Base-by-base conservation (phyloP, 2,329 filamentous ascomycete species). In the Aspergillus tamarii region DNA sequence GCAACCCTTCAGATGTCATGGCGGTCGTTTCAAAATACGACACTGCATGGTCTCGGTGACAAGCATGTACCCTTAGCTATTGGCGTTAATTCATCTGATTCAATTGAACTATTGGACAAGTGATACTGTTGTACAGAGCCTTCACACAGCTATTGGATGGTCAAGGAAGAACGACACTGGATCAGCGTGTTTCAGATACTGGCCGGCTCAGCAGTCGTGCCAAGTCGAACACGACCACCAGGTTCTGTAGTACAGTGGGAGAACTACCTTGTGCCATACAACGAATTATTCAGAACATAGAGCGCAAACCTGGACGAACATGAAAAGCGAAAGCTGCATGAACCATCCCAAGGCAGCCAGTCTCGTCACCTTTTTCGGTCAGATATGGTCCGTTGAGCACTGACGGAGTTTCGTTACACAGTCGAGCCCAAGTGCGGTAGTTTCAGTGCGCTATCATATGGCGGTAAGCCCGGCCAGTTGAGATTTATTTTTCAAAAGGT, bases 41-140 rank as follows among this genome's bases (percentile, higher is more conserved):
- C 63, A 65, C 63, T 64, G 59, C 64, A 66, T 67, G 60, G 64
- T 67, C 59, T 67, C 69, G 66, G 67, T 62, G 69, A 69, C 60
- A 62, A 62, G 65, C 67, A 69, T 69, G 63, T 67, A 55, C 32
- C 39, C 52, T 39, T 55, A 67, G 65, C 65, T 69, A 69, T 64
- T 69, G 65, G 65, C 65, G 64, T 67, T 66, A 50, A 64, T 61
- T 39, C 45, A 58, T 63, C 63, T 61, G 60, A 59, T 57, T 60
- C 58, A 63, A 67, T 61, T 45, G 60, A 62, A 66, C 52, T 50
- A 60, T 54, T 60, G 58, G 58, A 60, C 59, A 50, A 62, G 63
- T 63, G 58, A 64, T 64, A 61, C 45, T 63, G 59, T 63, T 64
- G 58, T 60, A 60, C 54, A 30, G 50, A 48, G 34, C 12, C 14